Percentiles rank a stretch among this genome's conserved stretches.
Evolutionary conservation across 2,329 filamentous ascomycete genomes (phyloP).

Genomic region (Xylaria sp.): DNA sequence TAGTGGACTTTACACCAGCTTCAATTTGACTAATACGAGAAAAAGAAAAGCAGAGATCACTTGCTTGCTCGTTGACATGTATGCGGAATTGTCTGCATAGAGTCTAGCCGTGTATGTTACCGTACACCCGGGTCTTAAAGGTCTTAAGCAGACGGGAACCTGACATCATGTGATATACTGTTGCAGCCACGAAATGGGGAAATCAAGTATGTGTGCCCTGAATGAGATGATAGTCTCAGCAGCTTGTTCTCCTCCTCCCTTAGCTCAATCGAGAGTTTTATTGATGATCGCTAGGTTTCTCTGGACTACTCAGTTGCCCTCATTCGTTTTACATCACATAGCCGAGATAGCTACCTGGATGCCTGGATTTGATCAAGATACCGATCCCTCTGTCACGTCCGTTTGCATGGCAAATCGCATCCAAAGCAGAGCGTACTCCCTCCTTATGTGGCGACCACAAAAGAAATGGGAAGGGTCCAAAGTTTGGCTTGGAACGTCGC

Average conservation of each 20-base stretch:
- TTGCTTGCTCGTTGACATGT: neutral
- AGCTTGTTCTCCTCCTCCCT: slow-evolving; percentile 10
- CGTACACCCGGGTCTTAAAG: slow-evolving; percentile 12
- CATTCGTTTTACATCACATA: neutral
- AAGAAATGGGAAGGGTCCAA: neutral
- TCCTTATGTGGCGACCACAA: slow-evolving; percentile 3
- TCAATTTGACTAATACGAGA: too few species aligned
- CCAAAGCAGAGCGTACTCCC: neutral
- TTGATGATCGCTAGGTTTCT: slow-evolving; percentile 7
- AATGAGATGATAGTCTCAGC: slow-evolving; percentile 8
- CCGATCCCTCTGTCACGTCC: slow-evolving; percentile 1
- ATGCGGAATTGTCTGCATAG: neutral
- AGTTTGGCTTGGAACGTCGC: neutral
- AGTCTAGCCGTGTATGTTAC: neutral
- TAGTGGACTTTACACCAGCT: neutral
- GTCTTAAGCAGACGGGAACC: slow-evolving; percentile 4
- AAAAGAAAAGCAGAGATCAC: too few species aligned
- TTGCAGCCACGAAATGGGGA: neutral
- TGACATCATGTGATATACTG: slow-evolving; percentile 11
- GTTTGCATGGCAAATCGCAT: slow-evolving; percentile 15
- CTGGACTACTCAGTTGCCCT: neutral
- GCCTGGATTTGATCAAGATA: slow-evolving; percentile 14
- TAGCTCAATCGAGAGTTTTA: neutral
- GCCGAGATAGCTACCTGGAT: slow-evolving; percentile 19
- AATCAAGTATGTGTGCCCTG: neutral